A percentile compares a stretch with the other conserved stretches of the same genome.
phyloP scores from a whole-genome alignment of 306 rosid species.

The Dryas drummondii region DNA sequence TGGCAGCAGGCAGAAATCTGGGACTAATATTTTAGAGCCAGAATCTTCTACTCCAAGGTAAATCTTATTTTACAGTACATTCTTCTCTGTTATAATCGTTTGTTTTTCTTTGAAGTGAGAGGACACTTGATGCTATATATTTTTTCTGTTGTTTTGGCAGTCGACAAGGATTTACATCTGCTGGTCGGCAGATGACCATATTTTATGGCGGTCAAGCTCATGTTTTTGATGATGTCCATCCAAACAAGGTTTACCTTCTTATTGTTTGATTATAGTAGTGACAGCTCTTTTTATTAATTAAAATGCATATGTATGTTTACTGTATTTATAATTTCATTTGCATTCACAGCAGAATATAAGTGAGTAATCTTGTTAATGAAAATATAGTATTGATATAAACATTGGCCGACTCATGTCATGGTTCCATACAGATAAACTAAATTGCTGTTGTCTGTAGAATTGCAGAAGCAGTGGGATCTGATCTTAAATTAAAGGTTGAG shows the following conservation, averaged over 20 bases:
- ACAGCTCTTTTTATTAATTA: neutral
- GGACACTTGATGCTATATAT: slow-evolving; percentile 29
- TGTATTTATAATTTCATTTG: slow-evolving; percentile 5
- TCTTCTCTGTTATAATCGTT: neutral
- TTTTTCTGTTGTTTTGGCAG: slow-evolving; percentile 45
- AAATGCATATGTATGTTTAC: neutral
- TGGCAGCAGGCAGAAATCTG: slow-evolving; percentile 60
- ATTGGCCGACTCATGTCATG: neutral
- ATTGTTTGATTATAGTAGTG: slow-evolving; percentile 20
- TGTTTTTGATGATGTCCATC: slow-evolving; percentile 93
- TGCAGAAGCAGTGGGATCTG: slow-evolving; percentile 1
- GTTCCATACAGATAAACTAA: neutral
- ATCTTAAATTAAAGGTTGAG: neutral
- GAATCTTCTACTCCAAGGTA: slow-evolving; percentile 68
- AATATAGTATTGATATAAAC: neutral
- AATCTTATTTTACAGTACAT: slow-evolving; percentile 17
- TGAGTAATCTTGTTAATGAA: neutral
- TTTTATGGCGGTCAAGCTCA: slow-evolving; percentile 99
- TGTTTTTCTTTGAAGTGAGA: slow-evolving; percentile 8
- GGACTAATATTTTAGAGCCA: slow-evolving; percentile 47
- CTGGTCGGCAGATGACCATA: slow-evolving; percentile 90
- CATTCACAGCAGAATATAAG: neutral
- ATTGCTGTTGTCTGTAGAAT: neutral
- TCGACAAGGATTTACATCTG: slow-evolving; percentile 60
- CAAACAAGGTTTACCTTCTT: slow-evolving; percentile 70